Base-by-base conservation (phyloP, 1,139 yeast species). In the Ogataea hybrid region DNA sequence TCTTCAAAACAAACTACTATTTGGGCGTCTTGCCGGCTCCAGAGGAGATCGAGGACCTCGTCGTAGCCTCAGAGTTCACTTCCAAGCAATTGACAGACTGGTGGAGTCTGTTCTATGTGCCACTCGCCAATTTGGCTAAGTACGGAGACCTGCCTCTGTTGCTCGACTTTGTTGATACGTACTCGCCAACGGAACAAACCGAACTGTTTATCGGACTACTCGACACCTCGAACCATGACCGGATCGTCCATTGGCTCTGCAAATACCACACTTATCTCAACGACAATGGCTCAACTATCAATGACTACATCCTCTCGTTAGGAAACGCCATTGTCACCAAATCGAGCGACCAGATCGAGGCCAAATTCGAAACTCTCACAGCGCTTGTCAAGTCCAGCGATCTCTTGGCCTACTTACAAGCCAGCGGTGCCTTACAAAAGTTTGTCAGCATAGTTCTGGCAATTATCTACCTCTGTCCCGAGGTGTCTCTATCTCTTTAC, bases 391-490 rank as follows among this genome's bases (percentile, higher is more conserved):
- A 46, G 21, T 11, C 29, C 4, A 41, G 5, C 37, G 56, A 1
- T 11, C 20, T 20, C 11, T 8, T 9, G 18, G 10, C 14, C 8
- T 14, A 17, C 29, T 16, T 1, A 2, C 27, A 16, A 23, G 11
- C 16, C 8, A 28, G 32, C 2, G 15, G 28, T 2, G 18, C 38
- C 5, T 33, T 35, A 9, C 18, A 41, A n/a, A 21, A 43, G 7
- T 51, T 57, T 41, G 52, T 51, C 6, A 30, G 42, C 5, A 43
- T 46, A 3, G 18, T 59, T 1, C 9, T 59, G 6, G 31, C 59
- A 2, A 44, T 39, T 0, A 44, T 60, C 4, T 58, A 52, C 32
- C 29, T 56, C 8, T 53, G 51, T 22, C 60, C 60, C 1, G 46
- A 44, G 9, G 52, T 57, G 1, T 50, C 56, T 1, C 40, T 59